Base-by-base conservation (phyloP, 805 yeast genomes). In the Jamesozyma lodderae region DNA sequence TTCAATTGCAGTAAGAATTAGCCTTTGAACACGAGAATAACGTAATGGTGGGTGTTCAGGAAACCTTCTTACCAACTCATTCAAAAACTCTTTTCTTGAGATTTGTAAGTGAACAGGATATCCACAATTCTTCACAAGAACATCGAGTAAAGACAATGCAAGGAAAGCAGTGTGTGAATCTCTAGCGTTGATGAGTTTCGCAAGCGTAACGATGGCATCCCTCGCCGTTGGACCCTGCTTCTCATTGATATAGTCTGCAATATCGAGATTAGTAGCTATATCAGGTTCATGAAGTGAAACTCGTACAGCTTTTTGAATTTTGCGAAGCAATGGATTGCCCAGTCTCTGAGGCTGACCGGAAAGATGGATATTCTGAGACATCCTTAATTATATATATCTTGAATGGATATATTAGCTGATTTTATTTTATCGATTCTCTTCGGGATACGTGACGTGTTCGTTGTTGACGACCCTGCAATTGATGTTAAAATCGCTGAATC, bases 61-160 rank as follows among this genome's bases (percentile, higher is more conserved):
- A 63, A 90, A 92, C 56, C 82, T 66, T 52, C 82, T 81, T 15
- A 90, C 97, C 52, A 90, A 70, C 53, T 84, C 94, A 57, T 92
- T 90, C 53, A 90, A 69, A 51, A 90, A 92, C 58, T 87, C 96
- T 59, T 88, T 88, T 41, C 96, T 73, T 6, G 95, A 82, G 39
- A 90, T 82, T 62, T 90, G 97, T 32, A 90, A 68, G 46, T 90
- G 97, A 64, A 90, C 79, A 4, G 97, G 96, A 59, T 88, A 92
- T 4, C 96, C 97, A 65, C 98, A 92, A 67, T 90, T 90, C 65
- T 90, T 90, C 40, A 90, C 97, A 49, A 90, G 67, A 40, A 84
- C 82, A 57, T 90, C 97, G 43, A 90, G 53, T 25, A 84, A 63
- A 3, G 85, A 73, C 47, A 92, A 62, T 11, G 96, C 96, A 51